Conservation (phyloP, 768 basidiomycete species). For the Trametopsis cervina region DNA sequence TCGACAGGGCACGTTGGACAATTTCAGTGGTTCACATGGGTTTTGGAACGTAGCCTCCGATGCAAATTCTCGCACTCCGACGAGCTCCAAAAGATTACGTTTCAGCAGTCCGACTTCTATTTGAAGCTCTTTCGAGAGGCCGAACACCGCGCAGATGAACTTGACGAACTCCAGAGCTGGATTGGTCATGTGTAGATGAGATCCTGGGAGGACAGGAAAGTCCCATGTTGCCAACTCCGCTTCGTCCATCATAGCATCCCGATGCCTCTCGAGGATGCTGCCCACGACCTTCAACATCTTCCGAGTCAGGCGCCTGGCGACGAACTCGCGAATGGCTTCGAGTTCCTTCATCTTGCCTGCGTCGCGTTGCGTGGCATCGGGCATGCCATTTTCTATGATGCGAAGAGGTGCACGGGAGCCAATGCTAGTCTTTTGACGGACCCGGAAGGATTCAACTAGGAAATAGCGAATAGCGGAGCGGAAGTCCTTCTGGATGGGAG, state of each 20-base stretch:
- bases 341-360: slow-evolving; percentile 61
- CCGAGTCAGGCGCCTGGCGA: slow-evolving; percentile 74
- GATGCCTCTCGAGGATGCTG: slow-evolving; percentile 52
- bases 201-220: slow-evolving; percentile 87
- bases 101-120: slow-evolving; percentile 87
- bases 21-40: slow-evolving; percentile 82
- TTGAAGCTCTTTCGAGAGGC: slow-evolving; percentile 70
- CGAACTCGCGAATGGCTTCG: slow-evolving; percentile 66
- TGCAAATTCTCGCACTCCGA: slow-evolving; percentile 83
- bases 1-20: slow-evolving; percentile 83
- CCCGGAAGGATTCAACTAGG: slow-evolving; percentile 77
- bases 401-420: slow-evolving; percentile 64
- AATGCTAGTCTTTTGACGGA: slow-evolving; percentile 57
- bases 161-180: slow-evolving; percentile 89
- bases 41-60: slow-evolving; percentile 82
- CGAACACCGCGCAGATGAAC: slow-evolving; percentile 74
- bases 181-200: slow-evolving; percentile 70
- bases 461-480: slow-evolving; percentile 67
- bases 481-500: slow-evolving; percentile 75
- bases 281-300: slow-evolving; percentile 68
- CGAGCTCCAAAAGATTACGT: slow-evolving; percentile 82
- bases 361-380: slow-evolving; percentile 61
- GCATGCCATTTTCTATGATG: slow-evolving; percentile 56
- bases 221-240: slow-evolving; percentile 49
- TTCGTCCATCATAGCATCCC: slow-evolving; percentile 51